Percentiles rank a stretch among this genome's conserved stretches.
These are phyloP conservation scores for Phytopythium chamaehyphon DNA, from an alignment of 352 stramenopile species.

Conservation along the genomic window DNA sequence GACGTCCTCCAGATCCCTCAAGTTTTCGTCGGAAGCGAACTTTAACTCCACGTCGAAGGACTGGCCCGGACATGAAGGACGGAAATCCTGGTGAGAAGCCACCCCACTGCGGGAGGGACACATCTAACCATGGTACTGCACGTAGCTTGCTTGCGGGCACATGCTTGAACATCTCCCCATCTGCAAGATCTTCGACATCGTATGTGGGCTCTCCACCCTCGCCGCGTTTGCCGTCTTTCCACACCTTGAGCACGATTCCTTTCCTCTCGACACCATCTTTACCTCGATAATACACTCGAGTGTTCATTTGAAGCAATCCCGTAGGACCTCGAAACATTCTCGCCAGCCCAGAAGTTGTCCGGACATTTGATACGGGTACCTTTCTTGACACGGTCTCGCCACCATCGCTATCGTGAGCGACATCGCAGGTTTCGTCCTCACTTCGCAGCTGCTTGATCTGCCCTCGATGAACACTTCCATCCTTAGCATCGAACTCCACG, in stretches of 20 bases:
- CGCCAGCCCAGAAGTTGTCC: conserved; percentile 22
- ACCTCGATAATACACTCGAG: conserved; percentile 46
- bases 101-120: conserved; percentile 31
- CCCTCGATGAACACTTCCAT: conserved; percentile 35
- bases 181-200: conserved; percentile 50
- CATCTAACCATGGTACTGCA: conserved; percentile 46
- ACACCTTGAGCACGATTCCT: conserved; percentile 54
- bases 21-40: conserved; percentile 37
- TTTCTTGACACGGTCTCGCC: conserved; percentile 41
- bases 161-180: conserved; percentile 40
- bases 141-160: conserved; percentile 35
- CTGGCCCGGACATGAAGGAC: conserved; percentile 18
- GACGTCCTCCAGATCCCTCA: conserved; percentile 17
- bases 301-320: conserved; percentile 31
- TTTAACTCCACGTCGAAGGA: conserved; percentile 44
- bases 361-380: conserved; percentile 28
- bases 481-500: conserved; percentile 51
- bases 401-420: conserved; percentile 56
- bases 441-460: conserved; percentile 39
- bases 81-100: conserved; percentile 13
- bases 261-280: conserved; percentile 46
- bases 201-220: conserved; percentile 23
- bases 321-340: conserved; percentile 26
- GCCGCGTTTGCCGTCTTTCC: conserved; percentile 19
- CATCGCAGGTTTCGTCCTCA: conserved; percentile 42